Base-by-base conservation (phyloP, 2,329 filamentous ascomycete species). In the Plectosphaerella plurivora region DNA sequence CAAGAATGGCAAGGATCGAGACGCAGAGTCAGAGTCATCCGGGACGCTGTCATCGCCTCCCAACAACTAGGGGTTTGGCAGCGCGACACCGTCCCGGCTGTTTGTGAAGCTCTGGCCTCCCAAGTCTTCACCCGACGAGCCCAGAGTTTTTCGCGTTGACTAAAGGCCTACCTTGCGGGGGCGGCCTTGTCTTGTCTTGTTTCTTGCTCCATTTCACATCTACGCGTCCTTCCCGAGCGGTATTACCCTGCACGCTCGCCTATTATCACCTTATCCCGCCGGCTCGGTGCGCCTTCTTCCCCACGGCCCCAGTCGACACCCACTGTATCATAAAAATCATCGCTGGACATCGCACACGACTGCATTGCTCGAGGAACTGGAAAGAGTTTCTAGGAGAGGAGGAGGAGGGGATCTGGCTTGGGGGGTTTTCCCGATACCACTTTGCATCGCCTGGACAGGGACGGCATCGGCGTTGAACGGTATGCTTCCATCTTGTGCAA, bases 21-120 rank as follows among this genome's bases (percentile, higher is more conserved):
- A 82, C 46, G 74, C 68, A 42, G 76, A 76, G 55, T 82, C 79
- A 15, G 81, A 83, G 60, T 81, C 79, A 41, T 82, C 79, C 1
- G 81, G 75, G 16, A 77, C 77, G 0, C 63, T 81, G 54, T 83
- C 80, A 1, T 82, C 80, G 15, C 80, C 80, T 16, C 77, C 77
- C 28, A 33, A 33, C 11, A 33, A 33, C 28, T 33, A 33, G 28
- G 28, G 11, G 28, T 10, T 33, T 33, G 28, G 28, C 28, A 33
- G 28, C 28, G 28, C 8, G 28, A 33, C 28, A 12, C 28, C 28
- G 7, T 33, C 28, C 28, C 28, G 28, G 7, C 28, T 33, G 8
- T 10, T 33, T 8, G 28, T 33, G 28, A 33, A 33, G 28, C 28
- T 33, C 28, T 33, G 28, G 28, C 28, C 28, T 33, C 28, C 28